Conservation (phyloP, 1,284 basidiomycete genomes). For the Sanghuangporus sanghuang region DNA sequence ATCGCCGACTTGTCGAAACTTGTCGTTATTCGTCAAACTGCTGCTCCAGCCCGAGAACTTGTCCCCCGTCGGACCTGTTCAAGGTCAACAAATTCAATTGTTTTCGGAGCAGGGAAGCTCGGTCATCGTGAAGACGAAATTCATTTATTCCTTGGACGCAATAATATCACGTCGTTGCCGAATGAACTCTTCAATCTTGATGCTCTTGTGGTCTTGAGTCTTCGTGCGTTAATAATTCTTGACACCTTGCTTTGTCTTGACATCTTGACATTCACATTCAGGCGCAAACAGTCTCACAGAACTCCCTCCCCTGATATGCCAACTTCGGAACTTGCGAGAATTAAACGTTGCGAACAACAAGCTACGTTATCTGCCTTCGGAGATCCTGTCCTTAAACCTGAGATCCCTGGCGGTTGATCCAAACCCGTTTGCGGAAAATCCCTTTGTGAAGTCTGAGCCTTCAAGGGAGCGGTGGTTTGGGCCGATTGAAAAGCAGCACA, state of each 20-base stretch:
- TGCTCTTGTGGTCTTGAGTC: constrained; percentile 47
- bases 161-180: constrained; percentile 45
- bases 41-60: constrained; percentile 10
- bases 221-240: constrained; percentile 39
- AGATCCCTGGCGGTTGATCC: constrained; percentile 41
- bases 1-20: constrained; percentile 38
- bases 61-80: constrained; percentile 14
- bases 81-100: constrained; percentile 16
- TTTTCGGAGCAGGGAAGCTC: constrained; percentile 17
- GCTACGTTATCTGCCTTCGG: constrained; percentile 57
- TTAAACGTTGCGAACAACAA: constrained; percentile 61
- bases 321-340: constrained; percentile 47
- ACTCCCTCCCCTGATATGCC: constrained; percentile 62
- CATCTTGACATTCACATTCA: constrained; percentile 22
- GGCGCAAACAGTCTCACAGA: constrained; percentile 51
- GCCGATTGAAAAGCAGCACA: constrained; percentile 1
- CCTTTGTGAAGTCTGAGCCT: neutral
- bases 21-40: constrained; percentile 28
- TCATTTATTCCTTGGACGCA: constrained; percentile 42
- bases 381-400: constrained; percentile 53
- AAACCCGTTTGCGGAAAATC: constrained; percentile 48
- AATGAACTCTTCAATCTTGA: constrained; percentile 45
- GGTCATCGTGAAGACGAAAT: constrained; percentile 35
- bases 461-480: constrained; percentile 10
- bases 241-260: constrained; percentile 8